Conservation (phyloP, 495 filamentous ascomycete species). For the Tirmania nivea region DNA sequence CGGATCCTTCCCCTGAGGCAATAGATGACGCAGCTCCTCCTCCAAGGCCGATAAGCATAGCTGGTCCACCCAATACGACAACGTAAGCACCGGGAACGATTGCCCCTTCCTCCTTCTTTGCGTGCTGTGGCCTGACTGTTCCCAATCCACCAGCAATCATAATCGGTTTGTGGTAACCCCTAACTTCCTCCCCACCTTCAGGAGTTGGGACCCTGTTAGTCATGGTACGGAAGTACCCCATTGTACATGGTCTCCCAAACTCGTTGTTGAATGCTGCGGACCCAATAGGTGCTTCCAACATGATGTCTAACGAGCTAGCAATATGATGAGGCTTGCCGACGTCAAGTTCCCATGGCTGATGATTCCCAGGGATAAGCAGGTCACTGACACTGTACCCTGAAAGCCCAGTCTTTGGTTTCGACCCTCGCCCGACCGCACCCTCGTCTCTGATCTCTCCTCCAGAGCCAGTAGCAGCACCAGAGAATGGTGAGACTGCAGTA, state of each 20-base stretch:
- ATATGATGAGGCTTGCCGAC: slow-evolving; percentile 80
- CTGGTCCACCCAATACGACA: slow-evolving; percentile 81
- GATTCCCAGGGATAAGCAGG: slow-evolving; percentile 60
- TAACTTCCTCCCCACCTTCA: slow-evolving; percentile 43
- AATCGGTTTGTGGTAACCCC: slow-evolving; percentile 96
- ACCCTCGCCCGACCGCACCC: slow-evolving; percentile 80
- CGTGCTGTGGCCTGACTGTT: slow-evolving; percentile 83
- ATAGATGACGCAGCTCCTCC: slow-evolving; percentile 88
- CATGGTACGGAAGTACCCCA: slow-evolving; percentile 77
- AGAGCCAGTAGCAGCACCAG: slow-evolving; percentile 80
- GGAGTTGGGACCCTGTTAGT: slow-evolving; percentile 40
- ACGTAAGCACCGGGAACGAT: slow-evolving; percentile 69
- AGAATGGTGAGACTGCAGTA: slow-evolving; percentile 73
- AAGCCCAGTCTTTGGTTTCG: slow-evolving; percentile 79
- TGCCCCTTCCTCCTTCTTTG: slow-evolving; percentile 53
- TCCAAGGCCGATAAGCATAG: slow-evolving; percentile 91
- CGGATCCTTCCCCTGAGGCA: slow-evolving; percentile 66
- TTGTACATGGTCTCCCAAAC: slow-evolving; percentile 78
- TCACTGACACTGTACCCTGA: slow-evolving; percentile 88
- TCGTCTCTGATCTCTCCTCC: slow-evolving; percentile 92
- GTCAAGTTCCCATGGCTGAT: slow-evolving; percentile 73
- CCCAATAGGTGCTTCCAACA: slow-evolving; percentile 89
- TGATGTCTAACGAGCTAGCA: slow-evolving; percentile 81
- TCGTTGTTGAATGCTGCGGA: slow-evolving; percentile 94
- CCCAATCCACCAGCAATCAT: slow-evolving; percentile 96